phyloP scores from a whole-genome alignment of 2,329 filamentous ascomycete genomes.

The Seiridium cupressi region DNA sequence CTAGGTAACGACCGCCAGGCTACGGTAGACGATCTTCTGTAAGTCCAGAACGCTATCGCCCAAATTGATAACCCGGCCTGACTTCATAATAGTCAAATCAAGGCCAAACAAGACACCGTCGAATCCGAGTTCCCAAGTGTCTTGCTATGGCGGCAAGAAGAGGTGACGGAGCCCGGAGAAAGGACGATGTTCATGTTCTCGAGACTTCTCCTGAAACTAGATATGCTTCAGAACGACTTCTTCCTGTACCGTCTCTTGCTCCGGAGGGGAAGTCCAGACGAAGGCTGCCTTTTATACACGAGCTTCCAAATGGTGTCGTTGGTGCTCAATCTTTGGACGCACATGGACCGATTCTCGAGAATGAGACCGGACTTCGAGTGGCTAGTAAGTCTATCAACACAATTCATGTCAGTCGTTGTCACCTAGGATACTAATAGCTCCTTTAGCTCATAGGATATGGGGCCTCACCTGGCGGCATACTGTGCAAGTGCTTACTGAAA shows the following conservation, averaged over 20 bases:
- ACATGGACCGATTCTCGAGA: slow-evolving; percentile 41
- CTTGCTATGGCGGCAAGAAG: slow-evolving; percentile 35
- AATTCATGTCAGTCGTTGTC: not conserved
- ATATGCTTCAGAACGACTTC: slow-evolving; percentile 56
- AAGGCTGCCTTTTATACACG: slow-evolving; percentile 38
- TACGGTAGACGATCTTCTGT: slow-evolving; percentile 5
- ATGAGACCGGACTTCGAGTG: slow-evolving; percentile 46
- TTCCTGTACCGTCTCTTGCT: slow-evolving; percentile 56
- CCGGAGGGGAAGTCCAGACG: slow-evolving; percentile 36
- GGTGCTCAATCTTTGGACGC: slow-evolving; percentile 47
- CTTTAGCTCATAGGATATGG: slow-evolving; percentile 47
- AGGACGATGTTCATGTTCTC: slow-evolving; percentile 34
- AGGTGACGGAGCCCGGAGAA: slow-evolving; percentile 31
- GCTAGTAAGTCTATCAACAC: slow-evolving; percentile 34
- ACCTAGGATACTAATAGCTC: not conserved
- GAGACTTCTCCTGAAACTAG: slow-evolving; percentile 44
- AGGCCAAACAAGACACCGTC: not conserved
- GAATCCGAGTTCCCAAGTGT: slow-evolving; percentile 34
- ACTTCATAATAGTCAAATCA: not conserved
- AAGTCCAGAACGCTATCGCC: not conserved
- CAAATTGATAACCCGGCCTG: not conserved
- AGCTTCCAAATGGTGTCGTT: slow-evolving; percentile 47
- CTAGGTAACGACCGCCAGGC: slow-evolving; percentile 31
- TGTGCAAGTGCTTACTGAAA: slow-evolving; percentile 48
- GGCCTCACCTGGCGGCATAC: slow-evolving; percentile 46